phyloP scores from a whole-genome alignment of 192 early-diverging fungal species.

The Coemansia aciculifera region DNA sequence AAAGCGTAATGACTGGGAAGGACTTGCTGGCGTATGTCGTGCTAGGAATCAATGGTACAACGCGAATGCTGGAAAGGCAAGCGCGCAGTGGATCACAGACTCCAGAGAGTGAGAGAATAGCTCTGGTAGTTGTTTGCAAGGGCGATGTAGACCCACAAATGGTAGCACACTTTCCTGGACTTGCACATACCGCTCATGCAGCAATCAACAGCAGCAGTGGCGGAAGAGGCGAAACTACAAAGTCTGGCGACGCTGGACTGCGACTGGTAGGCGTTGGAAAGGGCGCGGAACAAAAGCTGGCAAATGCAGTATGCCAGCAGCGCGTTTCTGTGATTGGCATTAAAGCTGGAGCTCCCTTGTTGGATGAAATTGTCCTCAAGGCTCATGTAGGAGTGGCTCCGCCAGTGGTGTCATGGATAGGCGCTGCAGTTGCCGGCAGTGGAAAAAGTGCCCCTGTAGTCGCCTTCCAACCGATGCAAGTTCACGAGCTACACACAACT shows the following conservation, averaged over 20 bases:
- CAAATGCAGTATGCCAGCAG: conserved; percentile 26
- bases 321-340: conserved; percentile 45
- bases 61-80: conserved; percentile 39
- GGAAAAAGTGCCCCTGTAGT: neutral
- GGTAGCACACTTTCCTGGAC: conserved; percentile 38
- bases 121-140: conserved; percentile 42
- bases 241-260: conserved; percentile 5
- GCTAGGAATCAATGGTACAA: conserved; percentile 48
- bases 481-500: conserved; percentile 44
- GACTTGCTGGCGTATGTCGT: conserved; percentile 27
- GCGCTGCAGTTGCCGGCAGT: neutral
- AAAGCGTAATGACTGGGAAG: neutral
- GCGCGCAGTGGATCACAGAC: conserved; percentile 5
- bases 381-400: conserved; percentile 12
- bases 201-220: neutral
- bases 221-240: neutral
- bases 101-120: conserved; percentile 6
- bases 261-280: conserved; percentile 34
- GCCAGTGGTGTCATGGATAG: conserved; percentile 43
- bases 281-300: conserved; percentile 32
- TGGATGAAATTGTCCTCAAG: conserved; percentile 32
- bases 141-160: conserved; percentile 43
- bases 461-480: conserved; percentile 23
- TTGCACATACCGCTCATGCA: conserved; percentile 33
- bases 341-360: conserved; percentile 21